These are phyloP conservation scores for Cucurbitaria berberidis DNA, from an alignment of 2,329 filamentous ascomycete genomes.

Conservation along the genomic window DNA sequence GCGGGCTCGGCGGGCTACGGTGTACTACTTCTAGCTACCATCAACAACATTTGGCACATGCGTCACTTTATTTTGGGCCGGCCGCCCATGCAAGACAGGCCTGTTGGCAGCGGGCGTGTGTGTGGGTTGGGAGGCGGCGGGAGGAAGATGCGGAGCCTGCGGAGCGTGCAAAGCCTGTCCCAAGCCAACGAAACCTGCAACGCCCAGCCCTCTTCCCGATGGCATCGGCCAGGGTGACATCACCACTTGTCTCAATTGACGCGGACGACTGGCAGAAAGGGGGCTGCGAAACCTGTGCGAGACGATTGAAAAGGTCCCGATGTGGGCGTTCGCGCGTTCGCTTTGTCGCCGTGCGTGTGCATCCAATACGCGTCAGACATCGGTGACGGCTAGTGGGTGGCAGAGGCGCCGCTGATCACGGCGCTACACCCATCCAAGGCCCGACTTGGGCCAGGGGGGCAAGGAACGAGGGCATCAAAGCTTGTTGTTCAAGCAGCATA, in stretches of 20 bases:
- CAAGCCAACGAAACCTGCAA: neutral
- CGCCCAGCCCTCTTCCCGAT: neutral
- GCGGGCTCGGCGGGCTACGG: neutral
- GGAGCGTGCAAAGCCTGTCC: neutral
- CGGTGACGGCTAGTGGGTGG: neutral
- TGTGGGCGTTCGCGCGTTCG: too few species aligned
- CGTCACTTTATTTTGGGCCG: neutral
- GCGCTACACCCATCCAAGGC: neutral
- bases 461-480: too few species aligned
- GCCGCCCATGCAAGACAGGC: neutral
- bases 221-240: neutral
- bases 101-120: too few species aligned
- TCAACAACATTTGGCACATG: constrained; percentile 1
- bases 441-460: too few species aligned
- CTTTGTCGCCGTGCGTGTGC: neutral
- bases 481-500: too few species aligned
- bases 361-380: neutral
- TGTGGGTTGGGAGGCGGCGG: neutral
- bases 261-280: neutral
- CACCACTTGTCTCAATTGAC: neutral
- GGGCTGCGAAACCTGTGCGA: neutral
- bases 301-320: too few species aligned
- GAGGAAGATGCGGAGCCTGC: neutral
- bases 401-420: neutral
- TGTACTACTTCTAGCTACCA: too few species aligned